Base-by-base conservation (phyloP, 2,329 filamentous ascomycete genomes). In the Nemania sp. region DNA sequence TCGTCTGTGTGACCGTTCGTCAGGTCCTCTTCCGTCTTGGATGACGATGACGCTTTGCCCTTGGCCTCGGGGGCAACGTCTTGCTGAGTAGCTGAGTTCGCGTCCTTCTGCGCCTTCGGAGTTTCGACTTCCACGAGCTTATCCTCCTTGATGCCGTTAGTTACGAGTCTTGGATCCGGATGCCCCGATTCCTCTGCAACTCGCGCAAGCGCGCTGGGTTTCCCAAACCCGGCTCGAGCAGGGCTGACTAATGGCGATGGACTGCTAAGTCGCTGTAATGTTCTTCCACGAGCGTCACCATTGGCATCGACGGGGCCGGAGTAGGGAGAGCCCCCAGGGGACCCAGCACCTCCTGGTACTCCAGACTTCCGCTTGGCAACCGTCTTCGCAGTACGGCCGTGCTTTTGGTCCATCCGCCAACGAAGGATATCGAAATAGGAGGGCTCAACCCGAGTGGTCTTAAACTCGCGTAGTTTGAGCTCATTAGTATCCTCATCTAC, bases 401-500 rank as follows among this genome's bases (percentile, higher is more conserved):
- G 92, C 83, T 97, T 98, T 80, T 98, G 95, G 79, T 99, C 96
- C 82, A 92, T 90, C 78, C 96, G 90, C 94, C 96, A 98, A 73
- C 96, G 88, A 74, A 99, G 84, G 77, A 99, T 97, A 78, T 97
- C 95, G 77, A 99, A 90, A 80, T 98, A 99, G 27, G 91, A 87
- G 22, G 96, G 96, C 81, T 98, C 95, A 62, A 98, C 93, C 62
- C 93, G 93, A 72, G 92, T 89, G 60, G 90, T 88, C 85, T 93
- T 96, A 85, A 98, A 98, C 79, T 97, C 93, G 74, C 92, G 90
- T 75, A 99, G 84, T 82, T 97, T 98, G 73, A 99, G 87, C 80
- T 98, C 96, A 74, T 91, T 89, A 62, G 87, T 93, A 18, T 99
- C 96, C 76, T 99, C 96, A 72, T 98, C 94, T 61, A 99, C 92